phyloP scores from a whole-genome alignment of 2,329 filamentous ascomycete genomes.

The Trichoderma sp. region DNA sequence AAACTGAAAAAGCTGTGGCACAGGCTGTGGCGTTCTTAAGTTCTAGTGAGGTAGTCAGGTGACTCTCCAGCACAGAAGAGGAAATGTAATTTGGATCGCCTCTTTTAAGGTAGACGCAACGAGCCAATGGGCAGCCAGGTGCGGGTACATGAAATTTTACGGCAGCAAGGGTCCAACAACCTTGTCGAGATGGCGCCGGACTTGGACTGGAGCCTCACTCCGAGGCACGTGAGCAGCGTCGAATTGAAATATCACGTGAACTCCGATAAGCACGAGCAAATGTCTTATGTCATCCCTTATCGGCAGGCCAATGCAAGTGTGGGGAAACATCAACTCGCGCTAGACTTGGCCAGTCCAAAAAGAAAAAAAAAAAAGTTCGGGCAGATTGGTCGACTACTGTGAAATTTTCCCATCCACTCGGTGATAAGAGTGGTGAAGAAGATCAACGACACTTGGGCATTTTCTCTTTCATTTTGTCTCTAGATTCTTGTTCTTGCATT shows the following conservation, averaged over 20 bases:
- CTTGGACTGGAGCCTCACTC: neutral
- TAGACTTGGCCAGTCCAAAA: conserved; percentile 26
- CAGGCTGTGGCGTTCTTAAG: neutral
- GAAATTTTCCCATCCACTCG: conserved; percentile 36
- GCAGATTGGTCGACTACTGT: conserved; percentile 28
- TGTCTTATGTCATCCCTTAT: conserved; percentile 27
- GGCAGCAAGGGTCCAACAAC: neutral
- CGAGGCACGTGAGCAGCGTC: conserved; percentile 18
- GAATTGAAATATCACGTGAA: conserved; percentile 25
- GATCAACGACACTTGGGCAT: neutral
- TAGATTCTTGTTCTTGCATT: neutral
- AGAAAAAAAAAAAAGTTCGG: conserved; percentile 39
- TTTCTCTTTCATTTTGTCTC: neutral
- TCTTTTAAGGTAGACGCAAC: neutral
- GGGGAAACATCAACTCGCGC: conserved; percentile 17
- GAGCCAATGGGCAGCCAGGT: neutral
- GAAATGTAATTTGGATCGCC: neutral
- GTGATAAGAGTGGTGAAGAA: neutral
- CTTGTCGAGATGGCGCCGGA: neutral
- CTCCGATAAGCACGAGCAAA: conserved; percentile 14
- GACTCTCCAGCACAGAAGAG: neutral
- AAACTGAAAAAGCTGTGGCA: neutral
- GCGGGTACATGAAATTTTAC: neutral
- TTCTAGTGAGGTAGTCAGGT: neutral
- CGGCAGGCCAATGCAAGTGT: conserved; percentile 4